Percentiles rank a stretch among this genome's conserved stretches.
Conservation (phyloP, 306 rosid species). For the Herpetospermum pedunculosum region DNA sequence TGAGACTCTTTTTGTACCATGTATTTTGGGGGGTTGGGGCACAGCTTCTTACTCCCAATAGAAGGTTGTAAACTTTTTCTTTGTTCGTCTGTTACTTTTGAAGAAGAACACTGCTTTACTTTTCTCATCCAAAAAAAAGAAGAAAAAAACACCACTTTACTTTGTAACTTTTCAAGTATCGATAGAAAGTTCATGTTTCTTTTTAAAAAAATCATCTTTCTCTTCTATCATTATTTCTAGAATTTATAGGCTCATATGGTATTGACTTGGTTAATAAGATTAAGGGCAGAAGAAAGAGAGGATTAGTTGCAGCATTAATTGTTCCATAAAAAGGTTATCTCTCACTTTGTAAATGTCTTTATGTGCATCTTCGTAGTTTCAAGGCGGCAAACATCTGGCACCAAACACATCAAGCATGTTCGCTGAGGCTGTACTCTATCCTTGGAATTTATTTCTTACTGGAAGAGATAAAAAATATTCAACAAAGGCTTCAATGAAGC, state of each 20-base stretch:
- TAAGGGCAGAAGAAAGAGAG: background rate
- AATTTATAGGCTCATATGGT: slow-evolving; percentile 6
- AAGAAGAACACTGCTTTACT: no score
- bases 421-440: slow-evolving; percentile 60
- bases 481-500: slow-evolving; percentile 24
- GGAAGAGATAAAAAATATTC: slow-evolving; percentile 20
- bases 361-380: slow-evolving; percentile 35
- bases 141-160: background rate
- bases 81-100: background rate
- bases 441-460: slow-evolving; percentile 45
- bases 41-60: background rate
- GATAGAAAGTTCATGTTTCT: background rate
- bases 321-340: background rate
- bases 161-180: background rate
- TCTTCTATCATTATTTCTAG: slow-evolving; percentile 1
- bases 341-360: background rate
- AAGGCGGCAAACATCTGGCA: slow-evolving; percentile 22
- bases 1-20: background rate
- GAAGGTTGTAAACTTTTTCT: background rate
- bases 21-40: no score
- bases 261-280: background rate
- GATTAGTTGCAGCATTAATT: background rate
- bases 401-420: slow-evolving; percentile 37
- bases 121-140: no score
- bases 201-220: background rate